phyloP scores from a whole-genome alignment of 2,329 filamentous ascomycete species.

The Stromatinia cepivora region DNA sequence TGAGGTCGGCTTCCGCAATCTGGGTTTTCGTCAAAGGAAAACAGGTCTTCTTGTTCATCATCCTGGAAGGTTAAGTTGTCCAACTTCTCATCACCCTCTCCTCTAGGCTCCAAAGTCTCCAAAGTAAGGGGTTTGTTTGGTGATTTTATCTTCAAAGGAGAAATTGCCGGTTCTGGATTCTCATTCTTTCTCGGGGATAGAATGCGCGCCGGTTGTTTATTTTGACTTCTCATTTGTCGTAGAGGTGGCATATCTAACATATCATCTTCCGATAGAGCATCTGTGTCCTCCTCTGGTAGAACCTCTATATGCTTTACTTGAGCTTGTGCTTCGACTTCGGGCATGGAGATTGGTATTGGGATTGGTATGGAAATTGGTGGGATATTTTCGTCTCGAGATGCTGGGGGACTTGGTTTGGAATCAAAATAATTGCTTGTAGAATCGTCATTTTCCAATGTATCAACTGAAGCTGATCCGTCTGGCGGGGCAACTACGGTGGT shows the following conservation, averaged over 20 bases:
- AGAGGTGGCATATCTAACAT: conserved; percentile 35
- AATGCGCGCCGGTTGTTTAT: conserved; percentile 24
- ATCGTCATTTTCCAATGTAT: conserved; percentile 21
- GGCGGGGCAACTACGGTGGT: conserved; percentile 39
- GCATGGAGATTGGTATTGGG: background rate
- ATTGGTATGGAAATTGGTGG: background rate
- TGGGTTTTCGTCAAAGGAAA: conserved; percentile 36
- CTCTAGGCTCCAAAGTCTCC: conserved; percentile 13
- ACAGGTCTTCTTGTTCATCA: conserved; percentile 35
- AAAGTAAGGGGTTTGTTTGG: conserved; percentile 23
- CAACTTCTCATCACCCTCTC: conserved; percentile 22
- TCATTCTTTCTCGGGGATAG: conserved; percentile 8
- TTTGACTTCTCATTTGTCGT: conserved; percentile 26
- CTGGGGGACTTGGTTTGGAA: background rate
- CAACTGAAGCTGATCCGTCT: conserved; percentile 40
- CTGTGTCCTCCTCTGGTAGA: conserved; percentile 15
- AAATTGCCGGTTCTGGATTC: conserved; percentile 11
- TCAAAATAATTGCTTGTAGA: conserved; percentile 15
- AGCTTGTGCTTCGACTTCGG: background rate
- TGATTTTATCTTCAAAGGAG: conserved; percentile 1
- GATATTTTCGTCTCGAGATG: conserved; percentile 11
- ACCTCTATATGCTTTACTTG: conserved; percentile 4
- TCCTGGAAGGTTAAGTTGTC: conserved; percentile 26
- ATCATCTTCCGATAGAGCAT: conserved; percentile 31
- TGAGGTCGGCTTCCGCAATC: conserved; percentile 21